phyloP scores from a whole-genome alignment of 192 early-diverging fungal genomes.

The Oehlia diaphana region DNA sequence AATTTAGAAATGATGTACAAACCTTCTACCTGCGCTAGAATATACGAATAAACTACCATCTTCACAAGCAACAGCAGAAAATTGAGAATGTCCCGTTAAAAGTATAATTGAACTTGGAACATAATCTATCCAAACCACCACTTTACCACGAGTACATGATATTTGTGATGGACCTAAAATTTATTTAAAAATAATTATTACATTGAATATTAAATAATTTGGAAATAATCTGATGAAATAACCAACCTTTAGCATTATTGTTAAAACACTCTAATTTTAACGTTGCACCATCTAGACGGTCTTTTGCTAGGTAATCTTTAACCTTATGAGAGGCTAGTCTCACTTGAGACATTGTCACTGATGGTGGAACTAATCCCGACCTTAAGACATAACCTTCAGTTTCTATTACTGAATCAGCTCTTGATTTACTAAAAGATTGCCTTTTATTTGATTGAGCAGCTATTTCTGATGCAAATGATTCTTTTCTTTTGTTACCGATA shows the following conservation, averaged over 20 bases:
- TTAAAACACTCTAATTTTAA: slow-evolving; percentile 42
- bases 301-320: slow-evolving; percentile 16
- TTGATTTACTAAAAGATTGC: slow-evolving; percentile 30
- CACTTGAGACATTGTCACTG: slow-evolving; percentile 45
- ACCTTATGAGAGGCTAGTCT: slow-evolving; percentile 51
- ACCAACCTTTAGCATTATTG: slow-evolving; percentile 20
- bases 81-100: slow-evolving; percentile 58
- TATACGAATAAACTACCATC: slow-evolving; percentile 68
- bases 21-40: slow-evolving; percentile 70
- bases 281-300: background rate
- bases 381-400: slow-evolving; percentile 33
- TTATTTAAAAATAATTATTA: slow-evolving; percentile 26
- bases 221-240: background rate
- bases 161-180: slow-evolving; percentile 33
- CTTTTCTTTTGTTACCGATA: slow-evolving; percentile 53
- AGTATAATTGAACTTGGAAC: slow-evolving; percentile 58
- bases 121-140: slow-evolving; percentile 60
- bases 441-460: slow-evolving; percentile 28
- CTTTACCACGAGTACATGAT: slow-evolving; percentile 47
- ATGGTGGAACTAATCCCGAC: slow-evolving; percentile 40
- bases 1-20: slow-evolving; percentile 12
- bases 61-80: slow-evolving; percentile 62
- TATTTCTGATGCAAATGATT: slow-evolving; percentile 24
- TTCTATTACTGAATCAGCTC: slow-evolving; percentile 17
- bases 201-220: slow-evolving; percentile 22